phyloP scores from a whole-genome alignment of 225 moss, liverwort and hornwort species.

The Sphagnum tenellum region DNA sequence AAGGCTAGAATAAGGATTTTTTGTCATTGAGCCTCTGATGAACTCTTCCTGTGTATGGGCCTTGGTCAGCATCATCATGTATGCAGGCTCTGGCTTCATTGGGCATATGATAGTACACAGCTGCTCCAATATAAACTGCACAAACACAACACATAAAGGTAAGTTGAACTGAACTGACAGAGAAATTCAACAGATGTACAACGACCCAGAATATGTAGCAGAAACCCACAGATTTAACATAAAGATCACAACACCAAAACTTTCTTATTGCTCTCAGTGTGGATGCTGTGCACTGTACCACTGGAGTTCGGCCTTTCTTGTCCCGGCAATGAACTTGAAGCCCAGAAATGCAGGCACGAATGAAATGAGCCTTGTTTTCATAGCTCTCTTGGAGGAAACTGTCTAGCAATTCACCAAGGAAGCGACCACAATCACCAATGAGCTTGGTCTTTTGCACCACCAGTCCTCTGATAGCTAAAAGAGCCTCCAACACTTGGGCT shows the following conservation, averaged over 20 bases:
- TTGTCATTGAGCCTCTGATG: conserved; percentile 98
- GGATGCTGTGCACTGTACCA: conserved; percentile 36
- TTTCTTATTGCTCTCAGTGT: not conserved
- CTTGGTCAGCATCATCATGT: conserved; percentile 98
- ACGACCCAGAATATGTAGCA: too few relatives aligned
- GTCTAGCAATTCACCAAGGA: conserved; percentile 82
- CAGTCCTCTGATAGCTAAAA: conserved; percentile 78
- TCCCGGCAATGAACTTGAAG: conserved; percentile 58
- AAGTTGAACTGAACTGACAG: conserved; percentile 3
- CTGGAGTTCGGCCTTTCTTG: conserved; percentile 77
- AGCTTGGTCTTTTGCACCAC: conserved; percentile 99
- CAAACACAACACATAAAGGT: conserved; percentile 5
- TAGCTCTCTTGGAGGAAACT: conserved; percentile 96
- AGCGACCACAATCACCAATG: conserved; percentile 89
- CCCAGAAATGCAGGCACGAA: conserved; percentile 89
- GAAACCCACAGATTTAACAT: too few relatives aligned
- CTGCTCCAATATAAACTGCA: conserved; percentile 99
- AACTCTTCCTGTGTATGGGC: conserved; percentile 99
- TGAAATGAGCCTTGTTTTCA: conserved; percentile 93
- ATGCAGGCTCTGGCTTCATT: conserved; percentile 94
- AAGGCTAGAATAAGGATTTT: conserved; percentile 96
- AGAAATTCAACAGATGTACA: too few relatives aligned
- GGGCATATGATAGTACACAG: conserved; percentile 97
- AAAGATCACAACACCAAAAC: conserved; percentile 2
- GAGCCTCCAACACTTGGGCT: conserved; percentile 85